Evolutionary conservation across 306 rosid species (phyloP).

Genomic region (Vigna hirtella): DNA sequence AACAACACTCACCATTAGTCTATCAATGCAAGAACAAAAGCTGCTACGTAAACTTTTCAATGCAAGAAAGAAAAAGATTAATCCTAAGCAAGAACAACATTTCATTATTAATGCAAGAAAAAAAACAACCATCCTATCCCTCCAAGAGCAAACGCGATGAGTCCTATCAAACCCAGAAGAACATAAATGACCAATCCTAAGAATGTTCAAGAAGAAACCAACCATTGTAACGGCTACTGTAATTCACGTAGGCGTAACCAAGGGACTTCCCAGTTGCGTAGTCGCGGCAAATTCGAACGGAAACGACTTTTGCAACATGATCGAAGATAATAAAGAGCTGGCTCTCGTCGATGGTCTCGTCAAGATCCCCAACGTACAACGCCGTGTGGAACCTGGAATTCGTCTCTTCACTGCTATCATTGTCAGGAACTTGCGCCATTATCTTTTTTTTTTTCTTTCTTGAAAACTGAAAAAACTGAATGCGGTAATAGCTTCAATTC

Average conservation of each 20-base stretch:
- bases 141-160: background rate
- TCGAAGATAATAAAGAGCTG: slow-evolving; percentile 61
- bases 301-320: slow-evolving; percentile 52
- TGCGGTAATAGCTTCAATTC: background rate
- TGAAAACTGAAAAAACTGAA: slow-evolving; percentile 11
- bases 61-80: background rate
- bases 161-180: background rate
- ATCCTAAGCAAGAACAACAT: background rate
- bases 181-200: background rate
- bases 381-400: slow-evolving; percentile 5
- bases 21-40: background rate
- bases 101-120: background rate
- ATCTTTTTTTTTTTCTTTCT: background rate
- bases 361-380: slow-evolving; percentile 66
- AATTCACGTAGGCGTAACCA: slow-evolving; percentile 69
- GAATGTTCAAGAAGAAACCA: slow-evolving; percentile 15
- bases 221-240: slow-evolving; percentile 51
- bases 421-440: slow-evolving; percentile 63
- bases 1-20: background rate
- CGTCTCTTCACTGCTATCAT: background rate
- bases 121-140: too few species aligned
- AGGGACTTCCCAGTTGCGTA: slow-evolving; percentile 52
- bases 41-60: too few species aligned
- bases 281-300: slow-evolving; percentile 63
- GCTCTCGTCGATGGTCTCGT: slow-evolving; percentile 50